Conservation (phyloP, 1,139 yeast genomes). For the Lizanozyma gosingica region DNA sequence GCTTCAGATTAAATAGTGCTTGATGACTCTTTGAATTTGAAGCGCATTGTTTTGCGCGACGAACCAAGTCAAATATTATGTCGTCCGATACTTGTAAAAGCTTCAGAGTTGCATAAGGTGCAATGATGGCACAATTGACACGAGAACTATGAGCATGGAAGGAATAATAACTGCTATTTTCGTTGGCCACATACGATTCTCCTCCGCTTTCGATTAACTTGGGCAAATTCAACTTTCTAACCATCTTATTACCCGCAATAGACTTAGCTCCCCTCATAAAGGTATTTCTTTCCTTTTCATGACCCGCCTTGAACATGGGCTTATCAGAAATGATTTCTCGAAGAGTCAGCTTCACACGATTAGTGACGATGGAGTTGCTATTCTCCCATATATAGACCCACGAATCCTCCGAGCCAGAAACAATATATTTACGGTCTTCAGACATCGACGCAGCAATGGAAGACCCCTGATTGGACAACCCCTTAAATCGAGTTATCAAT, state of each 20-base stretch:
- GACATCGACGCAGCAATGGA: slow-evolving; percentile 62
- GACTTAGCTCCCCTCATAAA: slow-evolving; percentile 14
- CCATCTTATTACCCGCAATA: slow-evolving; percentile 21
- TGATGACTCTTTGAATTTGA: slow-evolving; percentile 4
- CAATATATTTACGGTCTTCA: slow-evolving; percentile 43
- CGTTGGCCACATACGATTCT: slow-evolving; percentile 25
- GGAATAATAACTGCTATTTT: slow-evolving; percentile 48
- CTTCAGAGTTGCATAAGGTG: slow-evolving; percentile 64
- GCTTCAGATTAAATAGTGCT: slow-evolving; percentile 5
- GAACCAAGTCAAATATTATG: slow-evolving; percentile 56
- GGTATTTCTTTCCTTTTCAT: too few species aligned
- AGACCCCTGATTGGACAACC: slow-evolving; percentile 60
- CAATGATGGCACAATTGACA: slow-evolving; percentile 71
- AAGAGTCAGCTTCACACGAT: slow-evolving; percentile 24
- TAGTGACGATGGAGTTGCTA: slow-evolving; percentile 32
- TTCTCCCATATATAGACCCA: slow-evolving; percentile 67
- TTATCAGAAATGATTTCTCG: slow-evolving; percentile 13
- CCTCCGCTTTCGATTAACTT: neutral
- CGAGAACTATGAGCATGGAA: slow-evolving; percentile 72
- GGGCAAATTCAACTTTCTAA: slow-evolving; percentile 14
- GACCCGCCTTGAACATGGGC: neutral
- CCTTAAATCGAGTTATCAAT: slow-evolving; percentile 63
- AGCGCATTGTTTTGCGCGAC: slow-evolving; percentile 17
- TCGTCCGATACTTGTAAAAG: slow-evolving; percentile 68
- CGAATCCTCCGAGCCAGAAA: slow-evolving; percentile 61